phyloP scores from a whole-genome alignment of 1,139 yeast genomes.

The Tardiomyces blankii region DNA sequence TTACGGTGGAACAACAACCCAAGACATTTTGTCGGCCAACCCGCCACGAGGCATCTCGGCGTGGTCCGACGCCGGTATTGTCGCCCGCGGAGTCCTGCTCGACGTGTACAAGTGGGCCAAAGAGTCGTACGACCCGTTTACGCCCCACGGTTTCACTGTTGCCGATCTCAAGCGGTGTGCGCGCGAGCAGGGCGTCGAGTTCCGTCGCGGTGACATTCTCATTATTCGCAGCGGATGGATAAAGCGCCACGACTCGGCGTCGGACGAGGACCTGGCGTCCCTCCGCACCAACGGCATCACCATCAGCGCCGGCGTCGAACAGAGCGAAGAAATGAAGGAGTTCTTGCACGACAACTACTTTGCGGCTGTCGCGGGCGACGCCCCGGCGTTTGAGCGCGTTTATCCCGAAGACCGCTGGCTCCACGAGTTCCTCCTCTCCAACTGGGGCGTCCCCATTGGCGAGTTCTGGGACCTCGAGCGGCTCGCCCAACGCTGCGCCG shows the following conservation, averaged over 20 bases:
- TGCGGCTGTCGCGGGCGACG: constrained; percentile 21
- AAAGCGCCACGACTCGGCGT: constrained; percentile 14
- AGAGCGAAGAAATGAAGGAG: constrained; percentile 12
- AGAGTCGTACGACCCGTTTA: constrained; percentile 5
- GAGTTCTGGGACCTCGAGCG: constrained; percentile 14
- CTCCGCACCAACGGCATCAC: constrained; percentile 9
- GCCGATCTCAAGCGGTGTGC: constrained; percentile 16
- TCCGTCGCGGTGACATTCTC: constrained; percentile 20
- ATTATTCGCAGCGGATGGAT: constrained; percentile 23
- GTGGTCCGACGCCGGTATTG: constrained; percentile 22
- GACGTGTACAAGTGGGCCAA: constrained; percentile 23
- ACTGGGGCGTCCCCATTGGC: background rate
- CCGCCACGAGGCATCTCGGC: background rate
- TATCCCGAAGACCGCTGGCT: constrained; percentile 14
- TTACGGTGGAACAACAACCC: background rate
- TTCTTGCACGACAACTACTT: constrained; percentile 20
- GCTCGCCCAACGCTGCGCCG: constrained; percentile 14
- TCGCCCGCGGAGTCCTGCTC: constrained; percentile 23
- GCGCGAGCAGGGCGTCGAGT: constrained; percentile 12
- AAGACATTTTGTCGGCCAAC: background rate
- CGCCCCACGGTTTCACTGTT: constrained; percentile 13
- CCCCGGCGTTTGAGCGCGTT: constrained; percentile 17
- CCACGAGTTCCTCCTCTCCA: constrained; percentile 5
- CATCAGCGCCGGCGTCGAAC: constrained; percentile 17
- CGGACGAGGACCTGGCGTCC: constrained; percentile 5